Base-by-base conservation (phyloP, 225 moss, liverwort and hornwort species). In the Rhytidiadelphus loreus region DNA sequence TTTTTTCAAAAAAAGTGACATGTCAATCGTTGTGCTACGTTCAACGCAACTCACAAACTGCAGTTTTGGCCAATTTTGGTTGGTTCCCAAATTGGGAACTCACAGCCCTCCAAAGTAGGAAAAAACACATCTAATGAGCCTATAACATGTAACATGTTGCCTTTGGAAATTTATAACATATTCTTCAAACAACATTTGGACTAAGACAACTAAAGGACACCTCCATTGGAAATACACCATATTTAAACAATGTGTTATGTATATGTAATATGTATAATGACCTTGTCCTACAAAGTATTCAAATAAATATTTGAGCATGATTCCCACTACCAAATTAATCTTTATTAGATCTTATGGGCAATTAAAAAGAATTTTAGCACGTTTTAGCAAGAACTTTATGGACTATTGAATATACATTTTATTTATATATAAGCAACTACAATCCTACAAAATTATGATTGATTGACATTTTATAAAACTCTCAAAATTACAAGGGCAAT, bases 151-250 rank as follows among this genome's bases (percentile, higher is more conserved):
- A 43, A 43, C 0, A 71, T 44, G 5, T 21, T 28, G 29, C 6
- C 30, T 46, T 73, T 46, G 28, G 29, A 44, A 73, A 28, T 72
- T 29, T 72, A 3, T 17, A 44, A 17, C 6, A 10, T 44, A 44
- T 10, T 44, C 11, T 72, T 1, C 0, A 2, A 44, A 10, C 1
- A 73, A 10, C 28, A 46, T 46, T 73, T 46, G 28, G 6, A 28
- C 0, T 28, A 1, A 46, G 6, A 46, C 29, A 73, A 73, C 0
- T 46, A 0, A 46, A 43, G 11, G 28, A 7, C 0, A 16, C 5
- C 5, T 29, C 29, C 2, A 6, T 29, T 46, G 0, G 0, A 48
- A 73, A 4, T 46, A 73, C 18, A 1, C 4, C 11, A 73, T 46
- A 46, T 46, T 44, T 9, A 1, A 46, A 46, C 29, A 18, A 46